Conservation (phyloP, 306 rosid species). For the Prunus mira region DNA sequence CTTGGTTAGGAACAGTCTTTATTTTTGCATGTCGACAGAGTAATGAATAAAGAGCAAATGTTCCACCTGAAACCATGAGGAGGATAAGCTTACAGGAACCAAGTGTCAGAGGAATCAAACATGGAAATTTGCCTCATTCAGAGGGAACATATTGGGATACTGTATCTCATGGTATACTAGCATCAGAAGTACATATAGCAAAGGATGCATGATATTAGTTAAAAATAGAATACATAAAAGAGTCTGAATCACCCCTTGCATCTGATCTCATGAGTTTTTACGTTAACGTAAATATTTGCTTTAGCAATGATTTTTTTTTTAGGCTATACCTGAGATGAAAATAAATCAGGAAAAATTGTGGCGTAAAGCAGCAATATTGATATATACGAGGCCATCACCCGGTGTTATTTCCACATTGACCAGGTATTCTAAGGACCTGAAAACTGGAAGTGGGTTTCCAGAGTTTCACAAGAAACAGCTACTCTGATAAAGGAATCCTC, state of each 20-base stretch:
- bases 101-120: slow-evolving; percentile 15
- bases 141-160: neutral
- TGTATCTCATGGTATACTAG: neutral
- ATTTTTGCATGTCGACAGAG: slow-evolving; percentile 94
- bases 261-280: neutral
- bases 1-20: slow-evolving; percentile 84
- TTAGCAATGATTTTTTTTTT: neutral
- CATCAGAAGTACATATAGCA: neutral
- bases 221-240: neutral
- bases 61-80: slow-evolving; percentile 59
- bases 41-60: slow-evolving; percentile 93
- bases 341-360: no score
- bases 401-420: neutral
- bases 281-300: neutral
- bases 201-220: neutral
- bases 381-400: neutral
- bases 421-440: neutral
- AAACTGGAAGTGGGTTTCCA: neutral
- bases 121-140: neutral
- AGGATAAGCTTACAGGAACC: neutral
- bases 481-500: neutral
- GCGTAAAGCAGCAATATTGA: neutral
- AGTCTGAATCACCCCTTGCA: neutral
- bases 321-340: neutral
- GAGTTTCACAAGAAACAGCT: neutral